Percentiles rank a stretch among this genome's conserved stretches.
Evolutionary conservation across 2,329 filamentous ascomycete species (phyloP).

Genomic region (Colletotrichum filicis): DNA sequence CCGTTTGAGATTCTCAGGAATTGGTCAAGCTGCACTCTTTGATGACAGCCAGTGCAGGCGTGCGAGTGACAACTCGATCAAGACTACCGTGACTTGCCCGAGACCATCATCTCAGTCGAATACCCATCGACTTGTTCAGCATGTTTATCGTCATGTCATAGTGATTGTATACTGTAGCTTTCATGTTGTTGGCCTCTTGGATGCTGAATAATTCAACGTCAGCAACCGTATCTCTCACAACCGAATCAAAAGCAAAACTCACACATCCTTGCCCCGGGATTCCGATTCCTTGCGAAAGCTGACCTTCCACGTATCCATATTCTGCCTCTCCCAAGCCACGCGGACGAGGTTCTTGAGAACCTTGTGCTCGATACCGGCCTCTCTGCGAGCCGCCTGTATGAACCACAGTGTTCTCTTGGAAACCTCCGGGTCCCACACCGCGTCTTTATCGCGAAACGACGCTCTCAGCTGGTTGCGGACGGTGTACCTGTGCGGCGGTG

Average conservation of each 20-base stretch:
- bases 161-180: slow-evolving; percentile 60
- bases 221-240: background rate
- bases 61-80: background rate
- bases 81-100: background rate
- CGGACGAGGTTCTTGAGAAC: slow-evolving; percentile 76
- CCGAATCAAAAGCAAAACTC: slow-evolving; percentile 5
- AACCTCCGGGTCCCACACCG: slow-evolving; percentile 59
- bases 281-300: background rate
- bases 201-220: background rate
- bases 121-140: slow-evolving; percentile 78
- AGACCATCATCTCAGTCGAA: slow-evolving; percentile 65
- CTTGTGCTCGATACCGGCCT: slow-evolving; percentile 76
- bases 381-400: slow-evolving; percentile 70
- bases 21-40: background rate
- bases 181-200: slow-evolving; percentile 32
- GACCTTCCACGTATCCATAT: slow-evolving; percentile 44
- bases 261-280: slow-evolving; percentile 35
- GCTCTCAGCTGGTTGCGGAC: slow-evolving; percentile 68
- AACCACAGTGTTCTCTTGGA: slow-evolving; percentile 78
- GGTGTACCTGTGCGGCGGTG: slow-evolving; percentile 73
- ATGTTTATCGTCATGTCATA: slow-evolving; percentile 78
- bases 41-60: background rate
- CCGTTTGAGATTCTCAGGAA: background rate
- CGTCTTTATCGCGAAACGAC: slow-evolving; percentile 65
- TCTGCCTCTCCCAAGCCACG: slow-evolving; percentile 47